A percentile compares a stretch with the other conserved stretches of the same genome.
Conservation (phyloP, 2,329 filamentous ascomycete genomes). For the Colletotrichum sp. region DNA sequence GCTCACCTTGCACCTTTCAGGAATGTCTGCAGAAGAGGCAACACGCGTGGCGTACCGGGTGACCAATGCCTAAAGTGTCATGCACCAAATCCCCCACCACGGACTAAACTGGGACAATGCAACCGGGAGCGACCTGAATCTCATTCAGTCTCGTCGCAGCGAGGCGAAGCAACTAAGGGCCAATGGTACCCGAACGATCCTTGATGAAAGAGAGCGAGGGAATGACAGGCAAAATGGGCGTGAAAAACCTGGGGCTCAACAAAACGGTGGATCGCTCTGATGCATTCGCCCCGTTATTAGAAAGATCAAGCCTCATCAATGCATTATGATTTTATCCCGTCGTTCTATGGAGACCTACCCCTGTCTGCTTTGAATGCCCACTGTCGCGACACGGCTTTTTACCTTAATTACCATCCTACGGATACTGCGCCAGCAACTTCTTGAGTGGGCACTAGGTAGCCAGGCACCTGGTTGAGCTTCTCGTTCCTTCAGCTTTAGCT, state of each 20-base stretch:
- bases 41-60: background rate
- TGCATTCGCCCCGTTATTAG: conserved; percentile 4
- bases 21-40: background rate
- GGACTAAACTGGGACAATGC: background rate
- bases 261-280: conserved; percentile 12
- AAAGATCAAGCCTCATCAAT: background rate
- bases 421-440: background rate
- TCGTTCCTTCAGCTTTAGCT: background rate
- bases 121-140: background rate
- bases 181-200: background rate
- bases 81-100: background rate
- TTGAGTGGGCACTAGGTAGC: background rate
- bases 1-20: background rate
- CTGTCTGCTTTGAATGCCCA: background rate
- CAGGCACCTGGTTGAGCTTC: background rate
- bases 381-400: background rate
- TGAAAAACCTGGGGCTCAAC: conserved; percentile 14
- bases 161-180: background rate
- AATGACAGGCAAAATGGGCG: background rate
- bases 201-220: background rate
- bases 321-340: background rate
- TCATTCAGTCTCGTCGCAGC: background rate
- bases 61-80: background rate
- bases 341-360: background rate
- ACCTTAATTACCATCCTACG: background rate